Evolutionary conservation across 2,329 filamentous ascomycete genomes (phyloP), one percentile per base, ranked within the genome.

Genomic region (Chalara sp.): DNA sequence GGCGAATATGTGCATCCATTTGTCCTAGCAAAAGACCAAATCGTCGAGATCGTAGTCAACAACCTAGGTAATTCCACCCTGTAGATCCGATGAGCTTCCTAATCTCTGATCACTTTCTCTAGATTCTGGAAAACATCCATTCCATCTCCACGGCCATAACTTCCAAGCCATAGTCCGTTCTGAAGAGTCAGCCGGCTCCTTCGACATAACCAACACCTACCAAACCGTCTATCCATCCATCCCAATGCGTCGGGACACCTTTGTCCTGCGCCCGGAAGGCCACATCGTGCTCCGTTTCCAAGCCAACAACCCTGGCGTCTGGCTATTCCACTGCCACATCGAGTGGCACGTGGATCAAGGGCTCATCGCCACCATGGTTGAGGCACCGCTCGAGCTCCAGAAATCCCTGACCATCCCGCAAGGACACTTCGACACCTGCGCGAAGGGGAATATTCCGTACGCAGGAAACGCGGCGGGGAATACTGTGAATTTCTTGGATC

Each of bases 271-370:
- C 21, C 83, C 84, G 0, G 74, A 79, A 32, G 85, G 87, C 0
- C 81, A 86, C 65, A 76, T 86, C 29, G 79, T 89, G 8, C 62
- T 92, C 28, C 74, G 82, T n/a, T 86, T 85, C 69, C 70, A 72
- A 51, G 80, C 83, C 1, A 75, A 87, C 61, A 87, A 87, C 57
- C 81, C 84, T 8, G 83, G 83, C 60, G 72, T 86, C 28, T 87
- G 83, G 83, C 66, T 86, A 4, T 87, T 90, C 70, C 87, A 90
- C 68, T 91, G 87, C 67, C 87, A 92, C 64, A 84, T 91, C 48
- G 85, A 88, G 63, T 92, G 85, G 85, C 86, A 89, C 63, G 72
- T 87, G 51, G 70, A 76, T 1, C 81, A 80, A 3, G 86, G 86
- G n/a, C 72, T 89, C 2, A 72, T 81, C 4, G 77, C 81, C 29